phyloP scores from a whole-genome alignment of 352 stramenopile species.

The Halophytophthora batemanensis region DNA sequence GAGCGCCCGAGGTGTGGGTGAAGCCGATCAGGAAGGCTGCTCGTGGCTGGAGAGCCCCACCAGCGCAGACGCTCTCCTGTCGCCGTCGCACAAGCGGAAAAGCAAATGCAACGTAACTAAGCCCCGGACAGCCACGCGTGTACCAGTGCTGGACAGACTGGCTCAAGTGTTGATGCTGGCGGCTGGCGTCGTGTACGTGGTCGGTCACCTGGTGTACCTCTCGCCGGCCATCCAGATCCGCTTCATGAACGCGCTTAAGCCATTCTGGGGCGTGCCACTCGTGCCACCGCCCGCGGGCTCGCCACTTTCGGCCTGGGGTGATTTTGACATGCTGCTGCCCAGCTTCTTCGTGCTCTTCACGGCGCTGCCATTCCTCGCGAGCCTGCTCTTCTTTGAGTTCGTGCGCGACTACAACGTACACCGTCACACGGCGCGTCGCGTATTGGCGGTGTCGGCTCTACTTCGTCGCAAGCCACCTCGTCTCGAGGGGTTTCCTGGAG shows the following conservation, averaged over 20 bases:
- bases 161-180: conserved; percentile 31
- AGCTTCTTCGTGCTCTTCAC: conserved; percentile 55
- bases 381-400: conserved; percentile 41
- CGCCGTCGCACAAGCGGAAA: neutral
- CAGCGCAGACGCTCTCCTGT: conserved; percentile 3
- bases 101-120: neutral
- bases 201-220: conserved; percentile 39
- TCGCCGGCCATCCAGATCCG: conserved; percentile 31
- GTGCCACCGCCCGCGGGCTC: conserved; percentile 23
- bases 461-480: conserved; percentile 43
- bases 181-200: conserved; percentile 39
- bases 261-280: conserved; percentile 28
- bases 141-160: conserved; percentile 16
- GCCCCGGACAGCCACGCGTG: neutral
- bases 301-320: conserved; percentile 20
- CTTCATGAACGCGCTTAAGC: conserved; percentile 22
- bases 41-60: conserved; percentile 12
- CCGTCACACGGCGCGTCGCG: conserved; percentile 28
- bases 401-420: conserved; percentile 39
- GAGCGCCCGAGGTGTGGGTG: neutral
- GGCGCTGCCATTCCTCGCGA: conserved; percentile 38
- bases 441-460: conserved; percentile 37
- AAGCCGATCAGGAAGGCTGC: conserved; percentile 4
- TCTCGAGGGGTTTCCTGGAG: conserved; percentile 6
- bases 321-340: conserved; percentile 54